A percentile compares a stretch with the other conserved stretches of the same genome.
phyloP scores from a whole-genome alignment of 2,329 filamentous ascomycete species.

The Didymella pinodella region DNA sequence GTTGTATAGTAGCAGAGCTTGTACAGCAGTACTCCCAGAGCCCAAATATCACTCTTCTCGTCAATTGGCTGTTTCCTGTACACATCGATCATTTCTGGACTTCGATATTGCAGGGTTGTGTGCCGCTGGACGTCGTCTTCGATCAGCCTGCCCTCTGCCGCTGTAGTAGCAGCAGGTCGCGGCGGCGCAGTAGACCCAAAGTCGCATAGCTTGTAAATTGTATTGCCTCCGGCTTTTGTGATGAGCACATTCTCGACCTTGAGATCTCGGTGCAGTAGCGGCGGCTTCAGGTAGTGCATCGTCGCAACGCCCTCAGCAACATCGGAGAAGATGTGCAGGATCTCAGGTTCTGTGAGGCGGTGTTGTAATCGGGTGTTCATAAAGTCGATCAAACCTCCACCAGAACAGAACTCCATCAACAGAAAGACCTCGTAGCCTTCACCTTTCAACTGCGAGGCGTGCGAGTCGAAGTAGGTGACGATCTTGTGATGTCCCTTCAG shows the following conservation, averaged over 20 bases:
- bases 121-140: slow-evolving; percentile 98
- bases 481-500: slow-evolving; percentile 95
- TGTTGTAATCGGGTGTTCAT: slow-evolving; percentile 99
- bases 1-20: slow-evolving; percentile 99
- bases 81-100: slow-evolving; percentile 98
- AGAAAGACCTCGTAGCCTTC: slow-evolving; percentile 98
- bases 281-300: slow-evolving; percentile 98
- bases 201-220: slow-evolving; percentile 94
- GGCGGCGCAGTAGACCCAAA: slow-evolving; percentile 92
- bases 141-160: slow-evolving; percentile 87
- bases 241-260: slow-evolving; percentile 99
- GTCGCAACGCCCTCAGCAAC: slow-evolving; percentile 95
- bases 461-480: slow-evolving; percentile 97
- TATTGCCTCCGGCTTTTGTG: slow-evolving; percentile 69
- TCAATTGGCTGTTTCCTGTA: slow-evolving; percentile 96
- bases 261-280: slow-evolving; percentile 89
- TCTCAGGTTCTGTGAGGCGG: slow-evolving; percentile 95
- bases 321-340: slow-evolving; percentile 95
- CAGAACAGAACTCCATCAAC: slow-evolving; percentile 97
- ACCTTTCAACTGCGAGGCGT: slow-evolving; percentile 90
- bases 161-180: slow-evolving; percentile 82
- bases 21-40: slow-evolving; percentile 91
- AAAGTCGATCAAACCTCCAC: slow-evolving; percentile 96
- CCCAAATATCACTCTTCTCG: slow-evolving; percentile 99
- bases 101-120: slow-evolving; percentile 96